These are phyloP conservation scores for Neocallimastix lanati DNA, from an alignment of 192 early-diverging fungal genomes.

Conservation along the genomic window DNA sequence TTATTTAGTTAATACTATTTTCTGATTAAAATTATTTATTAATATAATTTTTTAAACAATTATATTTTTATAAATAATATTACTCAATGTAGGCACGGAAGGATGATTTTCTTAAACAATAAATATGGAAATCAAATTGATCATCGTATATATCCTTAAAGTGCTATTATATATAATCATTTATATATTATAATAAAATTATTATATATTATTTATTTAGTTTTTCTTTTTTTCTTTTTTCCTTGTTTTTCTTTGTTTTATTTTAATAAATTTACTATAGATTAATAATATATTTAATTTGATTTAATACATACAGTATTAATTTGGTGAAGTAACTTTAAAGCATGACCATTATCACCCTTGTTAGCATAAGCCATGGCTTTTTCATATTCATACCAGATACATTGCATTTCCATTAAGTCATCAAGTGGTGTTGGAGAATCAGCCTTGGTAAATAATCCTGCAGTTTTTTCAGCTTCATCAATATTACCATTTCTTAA, in stretches of 20 bases:
- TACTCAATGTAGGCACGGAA: slow-evolving; percentile 68
- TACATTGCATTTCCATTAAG: slow-evolving; percentile 76
- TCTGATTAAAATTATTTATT: too few species aligned
- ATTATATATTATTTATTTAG: too few species aligned
- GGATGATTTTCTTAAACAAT: slow-evolving; percentile 76
- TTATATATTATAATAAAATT: too few species aligned
- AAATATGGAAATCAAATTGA: slow-evolving; percentile 92
- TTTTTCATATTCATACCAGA: slow-evolving; percentile 71
- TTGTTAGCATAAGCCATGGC: slow-evolving; percentile 51
- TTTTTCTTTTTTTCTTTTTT: too few species aligned
- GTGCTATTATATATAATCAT: slow-evolving; percentile 18
- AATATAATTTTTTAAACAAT: too few species aligned
- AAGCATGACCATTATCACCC: slow-evolving; percentile 53
- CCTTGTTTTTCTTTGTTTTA: background rate
- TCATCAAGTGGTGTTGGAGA: slow-evolving; percentile 51
- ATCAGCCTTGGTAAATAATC: slow-evolving; percentile 58
- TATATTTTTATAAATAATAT: too few species aligned
- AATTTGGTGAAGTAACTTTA: slow-evolving; percentile 76
- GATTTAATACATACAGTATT: slow-evolving; percentile 28
- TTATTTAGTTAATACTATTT: too few species aligned
- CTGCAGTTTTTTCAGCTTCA: slow-evolving; percentile 69
- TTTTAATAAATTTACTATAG: background rate
- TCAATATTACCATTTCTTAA: slow-evolving; percentile 57
- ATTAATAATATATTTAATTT: background rate
- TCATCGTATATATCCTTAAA: slow-evolving; percentile 75